Evolutionary conservation across 768 basidiomycete genomes (phyloP), one percentile per base, ranked within the genome.

Genomic region (Amanita pseudoporphyria): DNA sequence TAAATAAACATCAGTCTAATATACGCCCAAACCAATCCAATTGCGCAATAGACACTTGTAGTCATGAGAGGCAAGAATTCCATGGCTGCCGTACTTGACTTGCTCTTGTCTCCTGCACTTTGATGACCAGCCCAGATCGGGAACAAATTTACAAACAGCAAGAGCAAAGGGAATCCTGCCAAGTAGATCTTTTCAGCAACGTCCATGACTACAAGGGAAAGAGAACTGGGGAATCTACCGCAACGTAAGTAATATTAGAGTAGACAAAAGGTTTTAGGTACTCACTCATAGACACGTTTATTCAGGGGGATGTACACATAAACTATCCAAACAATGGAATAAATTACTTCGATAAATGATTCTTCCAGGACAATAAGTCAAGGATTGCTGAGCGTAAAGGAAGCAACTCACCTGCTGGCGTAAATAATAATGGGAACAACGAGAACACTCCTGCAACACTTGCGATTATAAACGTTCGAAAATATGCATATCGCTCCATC

Each of bases 11-110:
- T 73, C 52, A 97, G 65, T 49, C 92, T 72, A 47, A 84, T 56
- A 68, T 89, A 97, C 16, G 84, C 81, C 90, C 91, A 93, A 7
- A 82, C 71, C 47, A 95, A 65, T 9, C 95, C 95, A 10, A 91
- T 52, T 1, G 90, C 82, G 65, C 94, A 97, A 59, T 94, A 97
- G 38, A 93, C 77, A 60, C 92, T 95, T 13, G 89, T 96, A 51
- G 78, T 45, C 91, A 98, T 87, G 54, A 97, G 70, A 13, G 94
- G 94, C 39, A 97, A 66, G 67, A 98, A 98, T 59, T 88, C 87
- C 73, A 87, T 70, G 21, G 58, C 63, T 12, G 66, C 59, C 37
- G 57, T 57, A 14, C 53, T 58, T 31, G 47, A 52, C 22, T 52
- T 47, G 43, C 13, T 18, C n/a, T 6, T 52, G 14, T 45, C 40